These are phyloP conservation scores for Bipolaris oryzae DNA, from an alignment of 2,329 filamentous ascomycete genomes.

Conservation along the genomic window DNA sequence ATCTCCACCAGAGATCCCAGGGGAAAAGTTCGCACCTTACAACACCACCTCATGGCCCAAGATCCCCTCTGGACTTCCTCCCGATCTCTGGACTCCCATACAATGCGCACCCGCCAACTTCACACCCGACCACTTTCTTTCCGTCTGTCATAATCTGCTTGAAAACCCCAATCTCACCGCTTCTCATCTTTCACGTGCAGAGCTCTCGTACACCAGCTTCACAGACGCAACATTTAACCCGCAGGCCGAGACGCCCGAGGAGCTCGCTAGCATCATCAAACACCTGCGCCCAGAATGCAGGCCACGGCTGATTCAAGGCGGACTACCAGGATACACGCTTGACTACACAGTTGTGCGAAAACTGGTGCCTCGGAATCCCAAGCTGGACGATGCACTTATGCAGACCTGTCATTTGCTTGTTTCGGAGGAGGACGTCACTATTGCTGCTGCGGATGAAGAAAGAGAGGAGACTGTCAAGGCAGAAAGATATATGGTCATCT, in stretches of 20 bases:
- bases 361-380: constrained; percentile 80
- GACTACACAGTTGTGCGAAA: constrained; percentile 73
- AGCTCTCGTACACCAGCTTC: constrained; percentile 67
- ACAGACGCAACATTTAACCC: constrained; percentile 46
- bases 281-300: constrained; percentile 56
- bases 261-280: constrained; percentile 53
- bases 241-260: constrained; percentile 36
- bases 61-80: constrained; percentile 38
- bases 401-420: constrained; percentile 82
- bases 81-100: constrained; percentile 46
- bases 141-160: constrained; percentile 75
- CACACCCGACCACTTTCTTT: constrained; percentile 64
- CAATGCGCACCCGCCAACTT: constrained; percentile 64
- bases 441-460: constrained; percentile 26
- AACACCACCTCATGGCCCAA: constrained; percentile 29
- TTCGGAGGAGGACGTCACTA: constrained; percentile 24
- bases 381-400: constrained; percentile 74
- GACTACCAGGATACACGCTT: constrained; percentile 49
- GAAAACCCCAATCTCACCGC: constrained; percentile 82
- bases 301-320: constrained; percentile 34
- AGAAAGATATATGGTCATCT: constrained; percentile 68
- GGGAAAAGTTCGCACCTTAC: constrained; percentile 42
- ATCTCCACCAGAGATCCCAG: constrained; percentile 1
- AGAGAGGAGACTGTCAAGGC: constrained; percentile 34
- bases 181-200: constrained; percentile 76